Percentiles rank a stretch among this genome's conserved stretches.
Conservation (phyloP, 1,284 basidiomycete genomes). For the Ganoderma meredithae region DNA sequence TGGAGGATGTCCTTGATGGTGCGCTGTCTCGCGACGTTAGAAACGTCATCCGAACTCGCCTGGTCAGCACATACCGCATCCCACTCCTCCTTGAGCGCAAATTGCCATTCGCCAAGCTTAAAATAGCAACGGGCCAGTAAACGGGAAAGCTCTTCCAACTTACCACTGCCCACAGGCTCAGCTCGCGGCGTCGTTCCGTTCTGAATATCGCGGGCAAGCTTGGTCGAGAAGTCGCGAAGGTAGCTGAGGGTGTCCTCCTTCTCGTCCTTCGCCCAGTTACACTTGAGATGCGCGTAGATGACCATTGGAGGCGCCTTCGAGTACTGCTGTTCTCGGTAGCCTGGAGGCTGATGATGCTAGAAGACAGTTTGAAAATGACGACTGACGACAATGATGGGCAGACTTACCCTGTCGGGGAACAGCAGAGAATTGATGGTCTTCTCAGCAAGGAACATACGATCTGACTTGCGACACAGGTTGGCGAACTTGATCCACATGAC, state of each 20-base stretch:
- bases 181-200: constrained; percentile 56
- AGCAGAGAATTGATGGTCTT: constrained; percentile 96
- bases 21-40: constrained; percentile 52
- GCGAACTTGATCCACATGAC: constrained; percentile 98
- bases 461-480: constrained; percentile 87
- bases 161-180: constrained; percentile 53
- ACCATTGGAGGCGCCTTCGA: constrained; percentile 93
- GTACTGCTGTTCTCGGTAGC: constrained; percentile 53
- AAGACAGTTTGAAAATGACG: neutral
- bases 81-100: constrained; percentile 83
- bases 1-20: constrained; percentile 85
- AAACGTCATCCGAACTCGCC: neutral
- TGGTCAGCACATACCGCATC: constrained; percentile 60
- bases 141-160: constrained; percentile 80
- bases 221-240: constrained; percentile 86
- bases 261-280: constrained; percentile 92
- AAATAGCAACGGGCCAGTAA: constrained; percentile 97
- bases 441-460: constrained; percentile 89
- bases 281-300: constrained; percentile 97
- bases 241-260: constrained; percentile 85
- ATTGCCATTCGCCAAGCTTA: constrained; percentile 97
- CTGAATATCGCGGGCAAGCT: constrained; percentile 80
- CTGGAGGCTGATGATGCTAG: constrained; percentile 30
- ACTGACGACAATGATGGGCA: neutral
- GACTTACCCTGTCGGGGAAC: constrained; percentile 65